phyloP scores from a whole-genome alignment of 495 filamentous ascomycete species.

The Collariella sp. region DNA sequence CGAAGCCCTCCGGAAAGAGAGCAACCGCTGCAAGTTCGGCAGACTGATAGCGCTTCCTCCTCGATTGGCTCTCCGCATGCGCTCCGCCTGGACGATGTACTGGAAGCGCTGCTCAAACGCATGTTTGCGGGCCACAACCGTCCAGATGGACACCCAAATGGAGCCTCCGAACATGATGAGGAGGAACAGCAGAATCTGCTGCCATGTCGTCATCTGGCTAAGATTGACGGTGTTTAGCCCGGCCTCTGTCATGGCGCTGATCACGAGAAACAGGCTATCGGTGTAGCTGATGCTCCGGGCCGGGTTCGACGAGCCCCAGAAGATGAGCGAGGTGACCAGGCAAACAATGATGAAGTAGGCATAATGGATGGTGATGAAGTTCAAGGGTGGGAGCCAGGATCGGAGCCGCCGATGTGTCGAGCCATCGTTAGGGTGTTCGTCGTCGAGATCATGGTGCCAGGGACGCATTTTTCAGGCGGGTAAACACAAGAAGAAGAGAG shows the following conservation, averaged over 20 bases:
- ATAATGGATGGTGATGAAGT: conserved; percentile 68
- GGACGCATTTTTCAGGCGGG: conserved; percentile 4
- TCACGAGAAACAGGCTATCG: conserved; percentile 67
- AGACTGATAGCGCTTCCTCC: conserved; percentile 5
- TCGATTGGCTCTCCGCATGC: conserved; percentile 20
- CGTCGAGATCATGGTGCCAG: conserved; percentile 8
- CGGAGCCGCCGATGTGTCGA: background rate
- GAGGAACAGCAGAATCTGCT: conserved; percentile 66
- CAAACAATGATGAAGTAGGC: conserved; percentile 63
- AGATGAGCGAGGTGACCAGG: conserved; percentile 57
- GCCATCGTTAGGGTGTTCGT: conserved; percentile 9
- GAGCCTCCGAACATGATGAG: conserved; percentile 65
- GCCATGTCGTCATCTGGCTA: conserved; percentile 66
- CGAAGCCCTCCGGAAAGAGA: conserved; percentile 12
- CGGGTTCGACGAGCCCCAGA: conserved; percentile 60
- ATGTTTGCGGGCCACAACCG: conserved; percentile 56
- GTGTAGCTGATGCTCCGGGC: conserved; percentile 56
- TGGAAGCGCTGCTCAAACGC: conserved; percentile 63
- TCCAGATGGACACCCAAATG: conserved; percentile 56
- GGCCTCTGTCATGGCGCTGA: conserved; percentile 74
- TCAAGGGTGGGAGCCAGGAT: conserved; percentile 45
- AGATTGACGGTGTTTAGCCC: conserved; percentile 61
- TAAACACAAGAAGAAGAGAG: background rate
- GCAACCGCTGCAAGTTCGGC: conserved; percentile 5
- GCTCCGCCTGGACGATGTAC: conserved; percentile 46